These are phyloP conservation scores for Sporisorium iseilematis-ciliati DNA, from an alignment of 1,284 basidiomycete genomes.

Conservation along the genomic window DNA sequence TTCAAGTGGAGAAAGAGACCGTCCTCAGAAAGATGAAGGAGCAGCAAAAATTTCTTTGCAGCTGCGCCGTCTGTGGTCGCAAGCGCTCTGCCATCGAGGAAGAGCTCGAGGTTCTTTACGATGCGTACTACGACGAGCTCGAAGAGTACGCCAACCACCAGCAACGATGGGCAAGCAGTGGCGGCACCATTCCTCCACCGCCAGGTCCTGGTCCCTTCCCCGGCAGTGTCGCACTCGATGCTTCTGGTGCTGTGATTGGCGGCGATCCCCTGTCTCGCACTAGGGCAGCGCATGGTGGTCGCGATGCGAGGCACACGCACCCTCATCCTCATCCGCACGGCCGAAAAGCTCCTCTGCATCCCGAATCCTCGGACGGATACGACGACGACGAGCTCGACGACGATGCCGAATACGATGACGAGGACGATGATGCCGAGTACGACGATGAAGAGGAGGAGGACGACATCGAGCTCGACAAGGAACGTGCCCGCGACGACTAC, in stretches of 20 bases:
- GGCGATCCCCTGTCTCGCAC: conserved; percentile 72
- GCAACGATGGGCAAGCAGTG: conserved; percentile 88
- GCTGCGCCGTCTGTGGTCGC: conserved; percentile 94
- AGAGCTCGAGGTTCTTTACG: conserved; percentile 98
- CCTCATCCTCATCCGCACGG: conserved; percentile 42
- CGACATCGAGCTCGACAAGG: conserved; percentile 63
- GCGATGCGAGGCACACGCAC: conserved; percentile 52
- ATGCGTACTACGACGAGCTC: conserved; percentile 99
- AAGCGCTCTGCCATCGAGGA: conserved; percentile 98
- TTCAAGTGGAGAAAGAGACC: conserved; percentile 96
- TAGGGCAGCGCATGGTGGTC: conserved; percentile 25
- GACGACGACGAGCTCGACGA: conserved; percentile 65
- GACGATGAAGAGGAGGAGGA: conserved; percentile 65
- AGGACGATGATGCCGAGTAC: conserved; percentile 69
- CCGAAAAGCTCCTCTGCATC: conserved; percentile 41
- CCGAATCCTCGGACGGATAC: conserved; percentile 54
- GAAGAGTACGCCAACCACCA: conserved; percentile 98
- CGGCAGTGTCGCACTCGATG: conserved; percentile 92
- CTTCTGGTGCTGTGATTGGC: conserved; percentile 83
- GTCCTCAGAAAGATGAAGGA: conserved; percentile 99
- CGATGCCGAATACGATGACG: conserved; percentile 75
- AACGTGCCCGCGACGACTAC: conserved; percentile 63
- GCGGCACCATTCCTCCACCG: conserved; percentile 86
- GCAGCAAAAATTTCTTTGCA: conserved; percentile 94
- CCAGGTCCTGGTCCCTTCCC: conserved; percentile 97